phyloP scores from a whole-genome alignment of 2,329 filamentous ascomycete genomes.

The Chaetomiaceae sp. region DNA sequence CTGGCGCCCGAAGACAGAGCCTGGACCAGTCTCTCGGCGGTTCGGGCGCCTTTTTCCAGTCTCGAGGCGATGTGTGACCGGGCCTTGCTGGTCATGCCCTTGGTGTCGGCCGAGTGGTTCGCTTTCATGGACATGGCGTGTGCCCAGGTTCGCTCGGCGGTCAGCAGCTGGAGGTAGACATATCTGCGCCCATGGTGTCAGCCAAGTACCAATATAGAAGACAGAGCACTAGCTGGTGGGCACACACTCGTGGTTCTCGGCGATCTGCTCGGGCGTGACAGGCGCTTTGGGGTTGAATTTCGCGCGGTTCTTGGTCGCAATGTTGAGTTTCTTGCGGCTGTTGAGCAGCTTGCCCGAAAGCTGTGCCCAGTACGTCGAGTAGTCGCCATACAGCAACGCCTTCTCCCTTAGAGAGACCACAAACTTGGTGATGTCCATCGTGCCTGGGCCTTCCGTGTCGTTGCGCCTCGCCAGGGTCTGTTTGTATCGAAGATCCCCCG shows the following conservation, averaged over 20 bases:
- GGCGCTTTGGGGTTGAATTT: constrained; percentile 72
- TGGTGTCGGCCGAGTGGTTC: constrained; percentile 71
- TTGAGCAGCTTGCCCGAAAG: constrained; percentile 77
- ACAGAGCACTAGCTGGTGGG: too few species aligned
- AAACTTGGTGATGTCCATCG: constrained; percentile 87
- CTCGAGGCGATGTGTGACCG: constrained; percentile 86
- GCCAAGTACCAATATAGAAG: too few species aligned
- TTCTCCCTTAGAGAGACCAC: constrained; percentile 75
- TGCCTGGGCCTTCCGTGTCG: constrained; percentile 2
- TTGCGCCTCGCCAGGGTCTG: too few species aligned
- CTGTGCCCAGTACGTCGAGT: constrained; percentile 76
- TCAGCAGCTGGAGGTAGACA: constrained; percentile 74
- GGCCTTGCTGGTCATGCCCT: constrained; percentile 72
- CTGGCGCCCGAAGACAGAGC: constrained; percentile 60
- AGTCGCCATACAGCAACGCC: constrained; percentile 83
- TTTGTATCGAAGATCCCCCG: background rate
- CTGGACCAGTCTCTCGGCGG: constrained; percentile 63
- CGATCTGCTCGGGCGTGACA: constrained; percentile 71
- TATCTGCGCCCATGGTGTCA: constrained; percentile 49
- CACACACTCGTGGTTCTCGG: constrained; percentile 73
- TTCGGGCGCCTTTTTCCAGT: constrained; percentile 70
- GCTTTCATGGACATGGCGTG: constrained; percentile 94
- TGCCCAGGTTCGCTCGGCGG: constrained; percentile 88
- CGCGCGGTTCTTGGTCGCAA: constrained; percentile 76
- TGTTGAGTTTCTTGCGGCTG: constrained; percentile 77